phyloP scores from a whole-genome alignment of 1,139 yeast species.

The Pichia sp. region DNA sequence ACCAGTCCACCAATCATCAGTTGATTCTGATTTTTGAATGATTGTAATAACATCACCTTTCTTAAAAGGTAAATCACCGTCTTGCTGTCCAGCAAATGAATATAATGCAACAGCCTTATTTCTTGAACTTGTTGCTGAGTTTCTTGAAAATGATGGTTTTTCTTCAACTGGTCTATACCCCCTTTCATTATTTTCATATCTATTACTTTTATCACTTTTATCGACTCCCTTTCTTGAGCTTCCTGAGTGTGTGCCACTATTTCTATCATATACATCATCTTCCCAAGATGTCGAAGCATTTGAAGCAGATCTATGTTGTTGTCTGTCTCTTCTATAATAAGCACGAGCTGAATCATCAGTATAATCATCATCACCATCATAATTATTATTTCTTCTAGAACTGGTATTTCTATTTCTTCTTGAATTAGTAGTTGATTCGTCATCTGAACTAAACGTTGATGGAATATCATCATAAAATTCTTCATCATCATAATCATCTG shows the following conservation, averaged over 20 bases:
- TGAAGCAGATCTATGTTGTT: not conserved
- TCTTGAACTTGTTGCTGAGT: constrained; percentile 31
- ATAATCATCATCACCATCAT: constrained; percentile 34
- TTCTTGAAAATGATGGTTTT: constrained; percentile 42
- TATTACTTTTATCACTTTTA: constrained; percentile 1
- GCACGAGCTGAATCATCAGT: constrained; percentile 21
- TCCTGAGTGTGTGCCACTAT: constrained; percentile 5
- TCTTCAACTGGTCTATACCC: constrained; percentile 38
- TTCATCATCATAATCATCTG: constrained; percentile 52
- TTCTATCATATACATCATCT: constrained; percentile 70
- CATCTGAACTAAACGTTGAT: constrained; percentile 47
- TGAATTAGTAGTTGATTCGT: constrained; percentile 25
- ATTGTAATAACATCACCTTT: constrained; percentile 95
- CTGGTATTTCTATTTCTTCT: constrained; percentile 16
- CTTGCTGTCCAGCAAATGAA: constrained; percentile 84
- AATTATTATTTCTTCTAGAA: constrained; percentile 35
- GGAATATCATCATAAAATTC: constrained; percentile 73
- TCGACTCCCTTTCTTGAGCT: constrained; percentile 4
- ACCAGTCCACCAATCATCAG: constrained; percentile 99
- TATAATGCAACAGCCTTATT: constrained; percentile 87
- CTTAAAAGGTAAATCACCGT: constrained; percentile 83
- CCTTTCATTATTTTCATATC: constrained; percentile 8
- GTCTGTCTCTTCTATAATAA: constrained; percentile 15
- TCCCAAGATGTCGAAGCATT: constrained; percentile 53
- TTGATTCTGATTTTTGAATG: constrained; percentile 74